Conservation (phyloP, 345 rosid species). For the Anastatica hierochuntica region DNA sequence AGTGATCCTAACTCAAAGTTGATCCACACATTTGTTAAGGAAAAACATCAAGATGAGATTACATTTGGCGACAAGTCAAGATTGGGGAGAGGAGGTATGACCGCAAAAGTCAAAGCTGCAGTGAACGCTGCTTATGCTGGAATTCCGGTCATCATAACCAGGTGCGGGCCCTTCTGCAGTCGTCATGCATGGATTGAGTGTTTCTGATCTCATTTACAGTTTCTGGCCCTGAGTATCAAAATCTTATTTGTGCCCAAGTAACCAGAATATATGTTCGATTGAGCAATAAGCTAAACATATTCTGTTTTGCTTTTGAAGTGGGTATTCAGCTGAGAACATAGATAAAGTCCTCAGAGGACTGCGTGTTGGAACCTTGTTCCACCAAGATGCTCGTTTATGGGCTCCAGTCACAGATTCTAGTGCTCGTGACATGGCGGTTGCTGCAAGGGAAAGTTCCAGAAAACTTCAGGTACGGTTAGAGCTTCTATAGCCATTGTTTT, state of each 20-base stretch:
- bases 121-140: conserved; percentile 84
- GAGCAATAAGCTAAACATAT: background rate
- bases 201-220: too few species aligned
- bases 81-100: conserved; percentile 99
- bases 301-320: conserved; percentile 41
- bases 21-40: conserved; percentile 73
- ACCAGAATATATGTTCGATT: background rate
- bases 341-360: conserved; percentile 81
- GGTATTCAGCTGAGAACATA: conserved; percentile 64
- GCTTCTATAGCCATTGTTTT: background rate
- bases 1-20: conserved; percentile 82
- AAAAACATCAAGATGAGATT: conserved; percentile 73
- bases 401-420: conserved; percentile 40
- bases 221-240: background rate
- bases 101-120: conserved; percentile 97
- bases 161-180: conserved; percentile 31
- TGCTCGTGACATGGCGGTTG: conserved; percentile 83
- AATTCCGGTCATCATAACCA: conserved; percentile 89
- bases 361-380: conserved; percentile 85
- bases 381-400: conserved; percentile 79
- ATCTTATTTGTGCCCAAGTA: background rate
- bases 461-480: conserved; percentile 60
- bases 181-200: background rate
- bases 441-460: conserved; percentile 89
- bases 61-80: conserved; percentile 98